Evolutionary conservation across 1,284 basidiomycete genomes (phyloP).

Genomic region (Microbotryomycetes sp.): DNA sequence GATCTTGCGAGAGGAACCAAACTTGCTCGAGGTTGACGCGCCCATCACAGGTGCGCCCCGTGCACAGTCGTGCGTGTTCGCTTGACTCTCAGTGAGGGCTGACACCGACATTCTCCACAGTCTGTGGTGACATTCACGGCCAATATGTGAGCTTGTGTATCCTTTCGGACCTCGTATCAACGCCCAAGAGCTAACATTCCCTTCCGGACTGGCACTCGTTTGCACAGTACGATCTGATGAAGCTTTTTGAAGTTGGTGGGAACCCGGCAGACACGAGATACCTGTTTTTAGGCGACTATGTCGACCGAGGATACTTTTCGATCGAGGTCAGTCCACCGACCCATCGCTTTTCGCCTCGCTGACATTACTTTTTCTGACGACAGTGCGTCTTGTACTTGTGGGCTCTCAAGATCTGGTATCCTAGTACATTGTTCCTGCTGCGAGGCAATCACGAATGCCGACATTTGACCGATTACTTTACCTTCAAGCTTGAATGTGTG

Average conservation of each 20-base stretch:
- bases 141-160: constrained; percentile 66
- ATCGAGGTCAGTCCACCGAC: constrained; percentile 60
- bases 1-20: constrained; percentile 70
- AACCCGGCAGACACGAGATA: constrained; percentile 84
- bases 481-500: constrained; percentile 85
- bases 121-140: constrained; percentile 94
- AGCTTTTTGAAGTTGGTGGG: constrained; percentile 94
- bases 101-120: constrained; percentile 43
- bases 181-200: background rate
- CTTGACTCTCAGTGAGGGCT: background rate
- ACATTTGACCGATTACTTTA: constrained; percentile 94
- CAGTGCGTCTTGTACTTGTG: constrained; percentile 88
- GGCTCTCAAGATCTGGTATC: constrained; percentile 88
- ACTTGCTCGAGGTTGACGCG: constrained; percentile 83
- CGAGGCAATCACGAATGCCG: constrained; percentile 97
- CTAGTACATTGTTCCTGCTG: constrained; percentile 78
- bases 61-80: background rate
- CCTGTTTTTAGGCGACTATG: constrained; percentile 96
- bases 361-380: constrained; percentile 35
- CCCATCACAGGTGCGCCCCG: constrained; percentile 76
- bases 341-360: too few species aligned
- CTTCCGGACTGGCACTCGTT: background rate
- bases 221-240: constrained; percentile 88
- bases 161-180: constrained; percentile 4
- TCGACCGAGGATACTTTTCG: constrained; percentile 92